Conservation (phyloP, 192 early-diverging fungal genomes). For the Rhizoclosmatium globosum region DNA sequence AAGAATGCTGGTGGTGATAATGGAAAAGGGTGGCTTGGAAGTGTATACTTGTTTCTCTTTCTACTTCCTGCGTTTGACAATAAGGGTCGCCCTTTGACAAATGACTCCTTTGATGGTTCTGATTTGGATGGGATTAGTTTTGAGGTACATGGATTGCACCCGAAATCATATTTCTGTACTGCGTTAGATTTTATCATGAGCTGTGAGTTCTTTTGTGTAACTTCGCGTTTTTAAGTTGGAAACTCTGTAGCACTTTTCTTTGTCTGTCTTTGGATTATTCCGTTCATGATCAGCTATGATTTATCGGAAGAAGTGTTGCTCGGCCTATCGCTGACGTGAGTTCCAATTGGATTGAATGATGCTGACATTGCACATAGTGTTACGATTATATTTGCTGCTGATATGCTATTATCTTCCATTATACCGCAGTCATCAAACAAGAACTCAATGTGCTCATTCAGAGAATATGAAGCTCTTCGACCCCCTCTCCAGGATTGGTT, state of each 20-base stretch:
- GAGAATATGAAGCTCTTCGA: constrained; percentile 20
- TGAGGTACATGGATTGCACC: constrained; percentile 3
- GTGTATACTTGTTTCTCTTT: constrained; percentile 6
- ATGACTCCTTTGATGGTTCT: background rate
- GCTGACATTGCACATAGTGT: no score
- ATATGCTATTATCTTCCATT: background rate
- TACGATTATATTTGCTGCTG: background rate
- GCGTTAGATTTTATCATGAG: background rate
- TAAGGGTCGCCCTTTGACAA: background rate
- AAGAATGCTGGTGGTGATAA: no score
- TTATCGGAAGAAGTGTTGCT: background rate
- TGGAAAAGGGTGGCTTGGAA: no score
- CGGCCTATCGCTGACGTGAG: background rate
- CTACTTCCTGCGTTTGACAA: constrained; percentile 13
- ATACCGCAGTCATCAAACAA: background rate
- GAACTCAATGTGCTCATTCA: constrained; percentile 11
- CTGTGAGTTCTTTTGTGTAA: background rate
- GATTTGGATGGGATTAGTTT: constrained; percentile 4
- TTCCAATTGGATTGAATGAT: no score
- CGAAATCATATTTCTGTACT: constrained; percentile 3
- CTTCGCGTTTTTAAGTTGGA: background rate
- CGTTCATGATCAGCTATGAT: constrained; percentile 11
- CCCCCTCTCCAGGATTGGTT: constrained; percentile 12
- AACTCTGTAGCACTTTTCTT: no score
- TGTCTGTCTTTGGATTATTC: background rate